Base-by-base conservation (phyloP, 169 alveolate species). In the Hepatocystis sp. region DNA sequence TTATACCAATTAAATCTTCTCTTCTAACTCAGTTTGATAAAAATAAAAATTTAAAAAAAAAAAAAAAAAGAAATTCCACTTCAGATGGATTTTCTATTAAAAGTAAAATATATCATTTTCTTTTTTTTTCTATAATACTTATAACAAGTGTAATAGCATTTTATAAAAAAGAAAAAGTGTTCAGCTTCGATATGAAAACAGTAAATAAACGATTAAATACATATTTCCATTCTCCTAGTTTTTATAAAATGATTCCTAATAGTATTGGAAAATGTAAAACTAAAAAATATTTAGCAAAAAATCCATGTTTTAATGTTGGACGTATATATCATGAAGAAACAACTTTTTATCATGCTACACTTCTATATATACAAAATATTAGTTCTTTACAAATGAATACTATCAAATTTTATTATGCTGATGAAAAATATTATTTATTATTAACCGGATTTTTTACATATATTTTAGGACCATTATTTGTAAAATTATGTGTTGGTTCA, bases 331-430 rank as follows among this genome's bases (percentile, higher is more conserved):
- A 76, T 64, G 88, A 76, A 64, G 78, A 76, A 15, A 76, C 56
- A 30, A 76, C 88, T 3, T 76, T 76, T 44, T 76, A 76, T 51
- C 88, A 58, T 76, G 88, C 88, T 7, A 76, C 88, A 4, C 63
- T 76, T n/a, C 51, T 76, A 21, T 76, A 42, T 46, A 44, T 76
- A 34, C 78, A 76, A 76, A 76, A 64, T 8, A 58, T 76, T 8
- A 76, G 76, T 30, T 76, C 88, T 0, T 19, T 76, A 1, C 56
- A 76, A 8, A 58, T 76, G 8, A 44, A 21, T 1, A 76, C 56
- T 46, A 0, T 76, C 0, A 30, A 76, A 58, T 76, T 76, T 39
- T 76, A 58, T 25, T 76, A 76, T 44, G 88, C 56, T 2, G 28
- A 76, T 3, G 78, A 65, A 0, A 58, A 52, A 36, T 76, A 76